phyloP scores from a whole-genome alignment of 805 yeast genomes.

The Candida nanaspora region DNA sequence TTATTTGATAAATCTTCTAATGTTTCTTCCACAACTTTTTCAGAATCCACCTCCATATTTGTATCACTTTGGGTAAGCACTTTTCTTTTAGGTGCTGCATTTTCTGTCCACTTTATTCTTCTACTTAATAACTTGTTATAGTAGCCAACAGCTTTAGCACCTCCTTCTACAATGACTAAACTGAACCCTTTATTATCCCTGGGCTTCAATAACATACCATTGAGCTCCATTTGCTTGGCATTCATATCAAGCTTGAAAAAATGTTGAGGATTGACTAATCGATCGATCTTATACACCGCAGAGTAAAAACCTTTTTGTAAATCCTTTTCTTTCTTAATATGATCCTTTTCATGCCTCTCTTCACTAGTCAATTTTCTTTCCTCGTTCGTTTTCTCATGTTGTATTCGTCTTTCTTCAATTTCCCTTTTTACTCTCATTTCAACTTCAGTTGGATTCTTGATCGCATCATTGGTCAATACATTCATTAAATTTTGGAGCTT shows the following conservation, averaged over 20 bases:
- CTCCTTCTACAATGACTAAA: conserved; percentile 71
- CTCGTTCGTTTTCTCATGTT: conserved; percentile 57
- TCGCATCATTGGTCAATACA: conserved; percentile 78
- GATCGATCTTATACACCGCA: conserved; percentile 51
- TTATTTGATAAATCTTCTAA: conserved; percentile 36
- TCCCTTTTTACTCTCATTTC: conserved; percentile 67
- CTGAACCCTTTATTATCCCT: conserved; percentile 33
- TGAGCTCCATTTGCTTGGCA: conserved; percentile 63
- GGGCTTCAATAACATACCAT: conserved; percentile 52
- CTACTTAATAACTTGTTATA: conserved; percentile 53
- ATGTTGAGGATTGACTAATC: conserved; percentile 57
- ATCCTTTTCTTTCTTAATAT: conserved; percentile 39
- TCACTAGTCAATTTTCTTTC: conserved; percentile 57
- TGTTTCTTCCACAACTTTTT: conserved; percentile 4
- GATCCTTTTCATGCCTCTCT: conserved; percentile 43
- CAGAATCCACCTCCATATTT: conserved; percentile 11
- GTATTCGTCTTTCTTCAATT: conserved; percentile 49
- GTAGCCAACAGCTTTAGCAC: conserved; percentile 49
- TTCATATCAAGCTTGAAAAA: conserved; percentile 70
- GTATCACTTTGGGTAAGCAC: not conserved
- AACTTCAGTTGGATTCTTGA: conserved; percentile 81
- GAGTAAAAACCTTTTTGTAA: conserved; percentile 42
- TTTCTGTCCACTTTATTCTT: conserved; percentile 67
- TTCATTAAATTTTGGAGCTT: conserved; percentile 79
- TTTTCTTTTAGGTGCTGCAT: conserved; percentile 27